Conservation (phyloP, 2,329 filamentous ascomycete genomes). For the Zymoseptoria tritici region DNA sequence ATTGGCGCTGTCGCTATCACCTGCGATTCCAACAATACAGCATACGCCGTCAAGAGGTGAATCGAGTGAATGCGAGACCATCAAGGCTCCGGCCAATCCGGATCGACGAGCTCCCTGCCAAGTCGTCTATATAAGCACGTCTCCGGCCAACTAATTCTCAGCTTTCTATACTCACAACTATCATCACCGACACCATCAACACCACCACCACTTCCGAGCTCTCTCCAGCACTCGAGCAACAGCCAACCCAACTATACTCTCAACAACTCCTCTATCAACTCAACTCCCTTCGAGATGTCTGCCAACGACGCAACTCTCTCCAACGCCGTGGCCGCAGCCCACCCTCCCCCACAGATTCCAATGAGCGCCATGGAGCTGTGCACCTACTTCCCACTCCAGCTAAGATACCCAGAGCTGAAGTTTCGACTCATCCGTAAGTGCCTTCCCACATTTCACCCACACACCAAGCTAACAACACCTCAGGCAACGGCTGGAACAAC, state of each 20-base stretch:
- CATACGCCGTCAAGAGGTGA: too few species aligned
- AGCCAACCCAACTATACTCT: background rate
- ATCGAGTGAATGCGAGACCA: too few species aligned
- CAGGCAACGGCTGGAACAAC: slow-evolving; percentile 4
- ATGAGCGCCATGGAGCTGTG: slow-evolving; percentile 10
- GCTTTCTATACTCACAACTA: background rate
- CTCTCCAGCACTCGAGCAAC: background rate
- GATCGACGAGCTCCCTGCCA: background rate
- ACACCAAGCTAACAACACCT: background rate
- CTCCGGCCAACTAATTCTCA: background rate
- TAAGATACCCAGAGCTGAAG: slow-evolving; percentile 4
- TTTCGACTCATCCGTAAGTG: slow-evolving; percentile 9
- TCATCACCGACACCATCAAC: background rate
- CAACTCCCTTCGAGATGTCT: background rate
- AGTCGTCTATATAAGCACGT: background rate
- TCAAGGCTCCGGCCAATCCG: background rate
- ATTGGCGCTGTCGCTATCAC: too few species aligned
- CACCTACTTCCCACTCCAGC: slow-evolving; percentile 10
- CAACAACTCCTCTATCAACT: background rate
- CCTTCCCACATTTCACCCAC: too few species aligned
- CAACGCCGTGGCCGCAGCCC: background rate
- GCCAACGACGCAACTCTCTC: background rate
- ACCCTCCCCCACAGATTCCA: background rate
- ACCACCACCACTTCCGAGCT: background rate
- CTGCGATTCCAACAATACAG: too few species aligned